Conservation (phyloP, 805 yeast genomes). For the Wickerhamiella vanderwaltii region DNA sequence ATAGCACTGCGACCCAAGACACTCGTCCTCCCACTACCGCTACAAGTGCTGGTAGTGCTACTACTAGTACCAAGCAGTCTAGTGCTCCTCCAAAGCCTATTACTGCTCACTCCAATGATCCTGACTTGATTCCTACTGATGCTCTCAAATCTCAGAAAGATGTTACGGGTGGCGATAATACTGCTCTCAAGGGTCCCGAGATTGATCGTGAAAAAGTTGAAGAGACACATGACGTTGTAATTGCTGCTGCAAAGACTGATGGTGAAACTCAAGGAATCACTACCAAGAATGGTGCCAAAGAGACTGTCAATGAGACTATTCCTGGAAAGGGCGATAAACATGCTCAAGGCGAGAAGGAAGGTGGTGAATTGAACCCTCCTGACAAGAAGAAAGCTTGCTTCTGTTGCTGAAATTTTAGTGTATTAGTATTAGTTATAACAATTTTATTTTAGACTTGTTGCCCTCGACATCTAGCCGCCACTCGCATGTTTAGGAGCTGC, state of each 20-base stretch:
- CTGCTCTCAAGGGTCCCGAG: slow-evolving; percentile 4
- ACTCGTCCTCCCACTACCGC: slow-evolving; percentile 7
- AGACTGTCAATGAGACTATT: not conserved
- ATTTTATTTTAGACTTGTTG: too few relatives aligned
- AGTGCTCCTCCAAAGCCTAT: too few relatives aligned
- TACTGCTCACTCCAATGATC: not conserved
- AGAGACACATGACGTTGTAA: slow-evolving; percentile 7
- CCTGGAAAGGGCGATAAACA: not conserved
- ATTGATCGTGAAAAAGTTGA: slow-evolving; percentile 4
- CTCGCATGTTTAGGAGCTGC: too few relatives aligned
- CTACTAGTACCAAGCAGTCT: not conserved
- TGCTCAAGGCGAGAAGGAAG: not conserved
- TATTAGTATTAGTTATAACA: slow-evolving; percentile 5
- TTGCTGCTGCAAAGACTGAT: slow-evolving; percentile 3
- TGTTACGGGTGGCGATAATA: slow-evolving; percentile 5
- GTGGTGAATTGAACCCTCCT: not conserved
- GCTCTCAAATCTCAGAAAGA: not conserved
- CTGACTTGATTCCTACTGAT: slow-evolving; percentile 6
- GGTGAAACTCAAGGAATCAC: slow-evolving; percentile 9
- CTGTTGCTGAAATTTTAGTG: slow-evolving; percentile 9
- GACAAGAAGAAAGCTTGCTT: slow-evolving; percentile 6
- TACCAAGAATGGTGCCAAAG: not conserved
- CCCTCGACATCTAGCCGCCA: too few relatives aligned
- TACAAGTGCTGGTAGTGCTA: not conserved
- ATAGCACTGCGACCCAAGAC: slow-evolving; percentile 5